Conservation (phyloP, 75 land plant genomes). For the Adiantum capillusveneris region DNA sequence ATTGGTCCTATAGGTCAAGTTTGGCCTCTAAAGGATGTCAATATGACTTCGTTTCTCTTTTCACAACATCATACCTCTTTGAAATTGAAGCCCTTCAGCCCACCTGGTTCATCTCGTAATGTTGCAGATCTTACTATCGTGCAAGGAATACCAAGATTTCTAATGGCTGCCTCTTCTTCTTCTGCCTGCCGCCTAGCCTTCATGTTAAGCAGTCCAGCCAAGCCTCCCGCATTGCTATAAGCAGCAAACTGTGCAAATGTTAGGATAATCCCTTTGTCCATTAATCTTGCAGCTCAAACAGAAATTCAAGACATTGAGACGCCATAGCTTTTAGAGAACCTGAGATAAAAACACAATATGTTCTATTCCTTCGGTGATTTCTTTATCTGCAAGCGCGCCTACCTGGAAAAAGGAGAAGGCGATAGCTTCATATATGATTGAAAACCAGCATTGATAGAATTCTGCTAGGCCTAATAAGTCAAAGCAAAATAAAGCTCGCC, state of each 20-base stretch:
- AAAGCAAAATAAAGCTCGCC: too few relatives aligned
- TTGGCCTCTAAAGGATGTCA: too few relatives aligned
- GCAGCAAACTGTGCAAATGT: conserved; percentile 67
- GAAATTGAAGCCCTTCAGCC: conserved; percentile 69
- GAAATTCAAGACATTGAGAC: background rate
- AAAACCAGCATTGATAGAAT: too few relatives aligned
- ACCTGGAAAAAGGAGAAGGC: conserved; percentile 39
- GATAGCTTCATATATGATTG: too few relatives aligned
- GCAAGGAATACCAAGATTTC: conserved; percentile 67
- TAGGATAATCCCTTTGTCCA: background rate
- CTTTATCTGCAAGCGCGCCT: conserved; percentile 53
- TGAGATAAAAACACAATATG: conserved; percentile 83
- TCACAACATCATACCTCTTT: conserved; percentile 41
- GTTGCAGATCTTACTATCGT: conserved; percentile 77
- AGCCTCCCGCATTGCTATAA: conserved; percentile 54
- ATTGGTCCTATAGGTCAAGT: too few relatives aligned
- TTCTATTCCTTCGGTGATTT: conserved; percentile 48
- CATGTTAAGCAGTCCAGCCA: conserved; percentile 56
- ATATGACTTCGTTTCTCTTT: background rate
- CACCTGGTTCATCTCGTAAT: conserved; percentile 73
- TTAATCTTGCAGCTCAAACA: too few relatives aligned
- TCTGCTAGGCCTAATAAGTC: too few relatives aligned
- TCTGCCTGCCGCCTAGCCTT: conserved; percentile 58
- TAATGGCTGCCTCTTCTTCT: conserved; percentile 59
- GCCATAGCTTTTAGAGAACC: too few relatives aligned